A percentile compares a stretch with the other conserved stretches of the same genome.
Conservation (phyloP, 345 rosid genomes). For the Streptanthus diversifolius region DNA sequence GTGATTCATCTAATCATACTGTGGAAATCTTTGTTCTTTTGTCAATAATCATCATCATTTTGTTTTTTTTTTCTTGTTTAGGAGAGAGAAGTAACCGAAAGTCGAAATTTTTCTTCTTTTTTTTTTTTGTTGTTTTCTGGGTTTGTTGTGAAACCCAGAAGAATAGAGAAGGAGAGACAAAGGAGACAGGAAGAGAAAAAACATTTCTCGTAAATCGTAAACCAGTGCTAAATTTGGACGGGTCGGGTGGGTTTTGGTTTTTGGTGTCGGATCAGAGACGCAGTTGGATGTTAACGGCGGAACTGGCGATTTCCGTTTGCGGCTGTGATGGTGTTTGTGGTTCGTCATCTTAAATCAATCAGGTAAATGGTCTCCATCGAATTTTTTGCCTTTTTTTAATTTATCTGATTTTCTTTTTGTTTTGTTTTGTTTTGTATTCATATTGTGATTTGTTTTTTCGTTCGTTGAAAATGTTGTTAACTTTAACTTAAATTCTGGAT, state of each 20-base stretch:
- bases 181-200: not conserved
- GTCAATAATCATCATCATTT: constrained; percentile 34
- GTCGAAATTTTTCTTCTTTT: not conserved
- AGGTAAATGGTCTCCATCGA: constrained; percentile 42
- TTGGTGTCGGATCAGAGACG: constrained; percentile 18
- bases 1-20: constrained; percentile 6
- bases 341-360: constrained; percentile 57
- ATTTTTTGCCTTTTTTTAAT: not conserved
- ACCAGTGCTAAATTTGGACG: constrained; percentile 9
- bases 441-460: constrained; percentile 2
- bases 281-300: constrained; percentile 27
- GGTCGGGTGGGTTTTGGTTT: constrained; percentile 16
- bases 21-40: constrained; percentile 20
- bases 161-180: constrained; percentile 13
- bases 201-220: not conserved
- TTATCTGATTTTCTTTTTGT: too few species aligned
- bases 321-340: constrained; percentile 40
- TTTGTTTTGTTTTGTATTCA: not conserved
- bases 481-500: constrained; percentile 27
- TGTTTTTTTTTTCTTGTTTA: not conserved
- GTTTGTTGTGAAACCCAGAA: constrained; percentile 29
- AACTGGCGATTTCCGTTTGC: constrained; percentile 31
- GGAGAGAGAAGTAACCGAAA: constrained; percentile 18
- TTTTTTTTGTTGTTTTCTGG: constrained; percentile 4
- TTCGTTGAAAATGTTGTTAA: not conserved